Conservation (phyloP, 202 grass and related monocot species). For the Musa balbisiana region DNA sequence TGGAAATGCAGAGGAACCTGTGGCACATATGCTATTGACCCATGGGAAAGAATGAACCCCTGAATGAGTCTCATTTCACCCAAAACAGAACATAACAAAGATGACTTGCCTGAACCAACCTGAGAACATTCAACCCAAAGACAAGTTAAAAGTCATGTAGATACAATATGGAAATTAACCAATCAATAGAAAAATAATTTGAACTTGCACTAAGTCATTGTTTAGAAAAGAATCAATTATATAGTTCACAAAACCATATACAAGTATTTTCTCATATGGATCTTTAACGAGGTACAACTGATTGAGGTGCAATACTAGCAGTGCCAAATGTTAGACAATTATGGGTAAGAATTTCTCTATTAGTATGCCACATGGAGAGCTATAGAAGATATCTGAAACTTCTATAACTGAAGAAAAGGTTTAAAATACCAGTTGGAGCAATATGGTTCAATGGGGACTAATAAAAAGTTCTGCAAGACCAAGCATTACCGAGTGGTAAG, state of each 20-base stretch:
- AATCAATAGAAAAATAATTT: background rate
- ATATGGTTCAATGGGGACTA: background rate
- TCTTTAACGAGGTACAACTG: background rate
- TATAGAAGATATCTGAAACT: background rate
- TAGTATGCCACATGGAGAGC: background rate
- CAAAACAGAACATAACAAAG: slow-evolving; percentile 76
- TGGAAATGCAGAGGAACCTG: slow-evolving; percentile 40
- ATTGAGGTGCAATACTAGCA: background rate
- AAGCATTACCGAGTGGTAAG: no score
- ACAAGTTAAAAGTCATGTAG: no score
- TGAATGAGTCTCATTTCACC: slow-evolving; percentile 60
- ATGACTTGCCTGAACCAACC: slow-evolving; percentile 97
- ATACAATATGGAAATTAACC: background rate
- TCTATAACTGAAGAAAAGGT: background rate
- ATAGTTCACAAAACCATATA: no score
- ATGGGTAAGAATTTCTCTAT: background rate
- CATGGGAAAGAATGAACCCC: slow-evolving; percentile 45
- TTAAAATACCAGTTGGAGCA: background rate
- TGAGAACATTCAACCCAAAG: slow-evolving; percentile 27
- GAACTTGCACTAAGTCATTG: background rate
- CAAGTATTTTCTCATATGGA: background rate
- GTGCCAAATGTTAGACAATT: background rate
- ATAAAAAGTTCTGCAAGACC: no score
- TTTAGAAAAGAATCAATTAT: background rate
- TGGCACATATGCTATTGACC: slow-evolving; percentile 75